These are phyloP conservation scores for Trichoderma harzianum DNA, from an alignment of 2,329 filamentous ascomycete species.

Conservation along the genomic window DNA sequence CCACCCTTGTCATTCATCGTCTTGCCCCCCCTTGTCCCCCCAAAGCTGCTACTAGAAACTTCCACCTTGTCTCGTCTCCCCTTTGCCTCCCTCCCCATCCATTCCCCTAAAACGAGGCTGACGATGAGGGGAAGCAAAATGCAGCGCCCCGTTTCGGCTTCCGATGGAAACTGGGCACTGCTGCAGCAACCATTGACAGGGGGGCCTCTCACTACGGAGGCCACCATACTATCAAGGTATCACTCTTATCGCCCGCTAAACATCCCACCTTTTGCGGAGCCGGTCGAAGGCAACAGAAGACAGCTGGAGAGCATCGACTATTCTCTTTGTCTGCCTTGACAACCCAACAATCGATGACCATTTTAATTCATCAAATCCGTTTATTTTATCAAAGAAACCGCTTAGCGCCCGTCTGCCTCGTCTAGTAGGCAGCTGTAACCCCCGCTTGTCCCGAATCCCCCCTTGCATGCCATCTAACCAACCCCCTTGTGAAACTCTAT, in stretches of 20 bases:
- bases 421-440: not conserved
- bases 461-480: not conserved
- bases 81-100: not conserved
- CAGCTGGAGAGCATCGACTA: not conserved
- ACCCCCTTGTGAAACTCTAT: constrained; percentile 8
- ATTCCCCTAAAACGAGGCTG: constrained; percentile 3
- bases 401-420: not conserved
- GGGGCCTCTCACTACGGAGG: not conserved
- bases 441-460: not conserved
- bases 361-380: not conserved
- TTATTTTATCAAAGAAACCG: not conserved
- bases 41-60: not conserved
- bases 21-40: not conserved
- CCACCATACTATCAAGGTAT: too few species aligned
- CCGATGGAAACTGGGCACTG: constrained; percentile 9
- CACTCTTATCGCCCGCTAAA: constrained; percentile 5
- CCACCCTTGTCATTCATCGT: not conserved
- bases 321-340: not conserved
- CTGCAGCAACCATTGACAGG: constrained; percentile 5
- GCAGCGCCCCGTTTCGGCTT: not conserved
- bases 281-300: not conserved
- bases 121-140: constrained; percentile 12
- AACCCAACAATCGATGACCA: not conserved
- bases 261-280: constrained; percentile 1
- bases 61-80: not conserved